These are phyloP conservation scores for Hemileia vastatrix DNA, from an alignment of 1,284 basidiomycete species.

Conservation along the genomic window DNA sequence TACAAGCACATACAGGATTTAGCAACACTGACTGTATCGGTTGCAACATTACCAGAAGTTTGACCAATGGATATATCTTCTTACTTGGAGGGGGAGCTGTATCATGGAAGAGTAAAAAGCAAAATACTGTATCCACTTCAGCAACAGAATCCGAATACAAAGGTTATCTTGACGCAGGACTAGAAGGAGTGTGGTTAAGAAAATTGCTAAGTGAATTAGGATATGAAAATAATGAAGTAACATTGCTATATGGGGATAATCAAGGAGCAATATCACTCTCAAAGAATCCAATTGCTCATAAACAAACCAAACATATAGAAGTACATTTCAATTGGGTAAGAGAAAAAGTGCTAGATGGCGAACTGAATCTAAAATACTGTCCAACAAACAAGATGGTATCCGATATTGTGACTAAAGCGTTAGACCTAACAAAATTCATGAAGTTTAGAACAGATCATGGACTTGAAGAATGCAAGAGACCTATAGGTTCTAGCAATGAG, in stretches of 20 bases:
- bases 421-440: too few relatives aligned
- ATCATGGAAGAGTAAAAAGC: not conserved
- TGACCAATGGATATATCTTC: not conserved
- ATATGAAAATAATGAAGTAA: too few relatives aligned
- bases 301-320: not conserved
- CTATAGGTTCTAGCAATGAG: too few relatives aligned
- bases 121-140: not conserved
- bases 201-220: not conserved
- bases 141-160: not conserved
- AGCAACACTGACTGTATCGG: slow-evolving; percentile 3
- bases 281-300: not conserved
- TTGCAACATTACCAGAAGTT: not conserved
- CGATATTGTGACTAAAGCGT: too few relatives aligned
- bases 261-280: too few relatives aligned
- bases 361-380: too few relatives aligned
- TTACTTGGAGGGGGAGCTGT: not conserved
- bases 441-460: too few relatives aligned
- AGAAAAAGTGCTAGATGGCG: not conserved
- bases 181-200: not conserved
- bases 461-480: too few relatives aligned
- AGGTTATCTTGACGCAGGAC: not conserved
- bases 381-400: too few relatives aligned
- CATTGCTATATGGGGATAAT: too few relatives aligned
- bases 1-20: not conserved
- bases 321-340: slow-evolving; percentile 1